Evolutionary conservation across 2,329 filamentous ascomycete genomes (phyloP).

Genomic region (Cladorrhinum sp.): DNA sequence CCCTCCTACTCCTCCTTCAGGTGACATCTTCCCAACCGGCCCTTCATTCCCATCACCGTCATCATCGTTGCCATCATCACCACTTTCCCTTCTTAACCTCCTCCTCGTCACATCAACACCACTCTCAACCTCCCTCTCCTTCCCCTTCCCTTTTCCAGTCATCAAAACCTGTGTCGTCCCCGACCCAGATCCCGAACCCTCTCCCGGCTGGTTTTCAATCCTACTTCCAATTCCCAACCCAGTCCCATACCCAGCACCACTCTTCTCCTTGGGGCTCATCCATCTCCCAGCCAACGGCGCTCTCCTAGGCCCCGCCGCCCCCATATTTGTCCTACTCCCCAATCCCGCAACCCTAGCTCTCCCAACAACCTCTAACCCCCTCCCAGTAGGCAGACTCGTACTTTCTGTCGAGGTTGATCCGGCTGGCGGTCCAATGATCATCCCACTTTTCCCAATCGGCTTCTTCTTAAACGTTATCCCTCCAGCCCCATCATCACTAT

Average conservation of each 20-base stretch:
- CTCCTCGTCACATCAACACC: constrained; percentile 10
- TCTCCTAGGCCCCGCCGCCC: neutral
- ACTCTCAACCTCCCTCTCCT: constrained; percentile 44
- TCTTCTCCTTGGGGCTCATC: neutral
- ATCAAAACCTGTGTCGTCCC: neutral
- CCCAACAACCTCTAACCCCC: neutral
- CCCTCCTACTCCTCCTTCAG: neutral
- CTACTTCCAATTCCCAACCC: neutral
- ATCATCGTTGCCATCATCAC: constrained; percentile 27
- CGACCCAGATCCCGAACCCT: constrained; percentile 16
- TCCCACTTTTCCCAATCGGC: constrained; percentile 28
- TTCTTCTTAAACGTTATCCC: neutral
- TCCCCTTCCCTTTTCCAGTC: constrained; percentile 38
- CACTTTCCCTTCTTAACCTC: constrained; percentile 9
- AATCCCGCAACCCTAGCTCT: neutral
- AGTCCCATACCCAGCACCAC: neutral
- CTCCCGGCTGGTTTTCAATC: neutral
- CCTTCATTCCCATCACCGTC: neutral
- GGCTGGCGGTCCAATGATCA: constrained; percentile 29
- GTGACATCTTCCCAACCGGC: constrained; percentile 7
- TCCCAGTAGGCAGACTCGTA: neutral
- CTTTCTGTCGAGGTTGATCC: neutral
- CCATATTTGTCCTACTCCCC: neutral
- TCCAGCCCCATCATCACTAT: constrained; percentile 38
- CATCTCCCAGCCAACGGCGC: neutral